Evolutionary conservation across 306 rosid genomes (phyloP).

Genomic region (Rubus idaeus): DNA sequence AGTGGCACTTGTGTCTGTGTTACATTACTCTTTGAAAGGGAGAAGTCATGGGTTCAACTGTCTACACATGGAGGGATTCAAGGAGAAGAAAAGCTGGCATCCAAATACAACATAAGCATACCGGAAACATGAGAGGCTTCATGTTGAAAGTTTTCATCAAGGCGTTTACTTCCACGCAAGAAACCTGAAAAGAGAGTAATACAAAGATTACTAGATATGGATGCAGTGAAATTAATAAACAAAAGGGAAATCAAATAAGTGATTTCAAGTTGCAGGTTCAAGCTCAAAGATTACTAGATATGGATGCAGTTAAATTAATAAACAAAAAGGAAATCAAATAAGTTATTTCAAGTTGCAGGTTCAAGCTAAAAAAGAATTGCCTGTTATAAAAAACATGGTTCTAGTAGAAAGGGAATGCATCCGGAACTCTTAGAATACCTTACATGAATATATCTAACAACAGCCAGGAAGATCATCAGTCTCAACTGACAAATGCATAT

Average conservation of each 20-base stretch:
- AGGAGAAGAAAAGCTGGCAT: slow-evolving; percentile 4
- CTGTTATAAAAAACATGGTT: neutral
- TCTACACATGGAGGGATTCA: slow-evolving; percentile 8
- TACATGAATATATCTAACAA: neutral
- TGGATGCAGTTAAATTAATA: too few species aligned
- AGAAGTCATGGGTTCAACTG: neutral
- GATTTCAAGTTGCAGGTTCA: too few species aligned
- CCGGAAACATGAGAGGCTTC: slow-evolving; percentile 84
- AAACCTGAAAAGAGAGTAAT: slow-evolving; percentile 62
- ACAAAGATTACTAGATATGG: slow-evolving; percentile 24
- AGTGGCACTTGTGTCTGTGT: neutral
- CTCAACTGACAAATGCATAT: neutral
- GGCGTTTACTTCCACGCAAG: slow-evolving; percentile 85
- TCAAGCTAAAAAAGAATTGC: slow-evolving; percentile 16
- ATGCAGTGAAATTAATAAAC: neutral
- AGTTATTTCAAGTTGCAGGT: slow-evolving; percentile 3
- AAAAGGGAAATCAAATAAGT: neutral
- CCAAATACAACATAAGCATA: slow-evolving; percentile 35
- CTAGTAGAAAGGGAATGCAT: neutral
- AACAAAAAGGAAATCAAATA: neutral
- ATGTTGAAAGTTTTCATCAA: slow-evolving; percentile 91
- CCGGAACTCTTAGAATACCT: neutral
- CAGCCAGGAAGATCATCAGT: neutral
- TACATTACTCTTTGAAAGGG: neutral
- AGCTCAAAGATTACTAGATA: slow-evolving; percentile 21